Percentiles rank a stretch among this genome's conserved stretches.
These are phyloP conservation scores for Monosporascus sp. DNA, from an alignment of 2,329 filamentous ascomycete species.

Conservation along the genomic window DNA sequence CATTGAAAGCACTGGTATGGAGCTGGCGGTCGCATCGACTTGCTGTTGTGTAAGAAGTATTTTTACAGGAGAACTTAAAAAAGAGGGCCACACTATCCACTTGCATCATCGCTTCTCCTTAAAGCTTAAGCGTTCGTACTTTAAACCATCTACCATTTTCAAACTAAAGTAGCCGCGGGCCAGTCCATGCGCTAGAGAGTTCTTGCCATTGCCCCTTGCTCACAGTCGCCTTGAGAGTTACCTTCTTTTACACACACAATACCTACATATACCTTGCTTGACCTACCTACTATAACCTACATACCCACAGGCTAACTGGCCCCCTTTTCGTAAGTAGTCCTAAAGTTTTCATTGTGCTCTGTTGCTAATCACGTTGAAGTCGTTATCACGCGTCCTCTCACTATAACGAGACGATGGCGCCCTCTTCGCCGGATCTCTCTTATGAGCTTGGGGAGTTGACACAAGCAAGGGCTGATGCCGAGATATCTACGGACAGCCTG, in stretches of 20 bases:
- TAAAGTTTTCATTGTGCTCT: background rate
- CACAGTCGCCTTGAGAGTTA: background rate
- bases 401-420: background rate
- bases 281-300: background rate
- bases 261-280: background rate
- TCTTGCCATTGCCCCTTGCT: too few relatives aligned
- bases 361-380: background rate
- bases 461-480: background rate
- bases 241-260: background rate
- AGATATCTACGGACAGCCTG: background rate
- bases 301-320: background rate
- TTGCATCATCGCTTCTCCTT: too few relatives aligned
- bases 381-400: background rate
- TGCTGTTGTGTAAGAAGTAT: too few relatives aligned
- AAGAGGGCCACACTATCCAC: too few relatives aligned
- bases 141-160: too few relatives aligned
- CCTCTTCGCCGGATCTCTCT: background rate
- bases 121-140: too few relatives aligned
- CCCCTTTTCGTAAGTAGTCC: background rate
- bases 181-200: too few relatives aligned
- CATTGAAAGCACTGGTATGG: too few relatives aligned
- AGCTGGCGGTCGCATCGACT: too few relatives aligned
- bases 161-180: too few relatives aligned
- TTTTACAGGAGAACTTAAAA: too few relatives aligned
- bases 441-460: slow-evolving; percentile 1